These are phyloP conservation scores for Bolboschoenoplectus hybrid DNA, from an alignment of 202 grass and related monocot species.

Conservation along the genomic window DNA sequence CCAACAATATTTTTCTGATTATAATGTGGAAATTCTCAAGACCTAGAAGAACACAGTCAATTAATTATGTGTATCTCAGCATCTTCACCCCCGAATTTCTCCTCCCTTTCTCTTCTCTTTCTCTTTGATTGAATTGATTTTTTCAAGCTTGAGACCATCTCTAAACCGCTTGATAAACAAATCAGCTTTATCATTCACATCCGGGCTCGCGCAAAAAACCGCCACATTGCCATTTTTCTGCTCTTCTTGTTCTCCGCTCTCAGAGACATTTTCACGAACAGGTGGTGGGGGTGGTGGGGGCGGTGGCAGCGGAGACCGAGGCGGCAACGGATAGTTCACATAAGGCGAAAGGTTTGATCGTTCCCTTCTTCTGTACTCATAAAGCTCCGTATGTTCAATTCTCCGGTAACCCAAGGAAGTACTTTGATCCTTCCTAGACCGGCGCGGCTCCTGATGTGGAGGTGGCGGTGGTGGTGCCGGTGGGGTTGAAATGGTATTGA, in stretches of 20 bases:
- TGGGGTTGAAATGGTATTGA: conserved; percentile 17
- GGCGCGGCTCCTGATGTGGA: conserved; percentile 27
- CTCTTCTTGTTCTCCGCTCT: conserved; percentile 15
- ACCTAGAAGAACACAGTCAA: conserved; percentile 19
- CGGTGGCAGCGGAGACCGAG: conserved; percentile 56
- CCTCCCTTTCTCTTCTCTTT: conserved; percentile 55
- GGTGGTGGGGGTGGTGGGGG: conserved; percentile 43
- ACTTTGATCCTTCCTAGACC: conserved; percentile 16
- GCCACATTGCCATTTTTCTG: conserved; percentile 35
- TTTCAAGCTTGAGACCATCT: conserved; percentile 76
- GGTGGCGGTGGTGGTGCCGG: conserved; percentile 31
- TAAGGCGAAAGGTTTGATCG: conserved; percentile 38
- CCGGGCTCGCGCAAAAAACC: conserved; percentile 78
- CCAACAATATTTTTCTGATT: background rate
- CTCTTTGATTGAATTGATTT: conserved; percentile 78
- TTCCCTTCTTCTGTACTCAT: conserved; percentile 39
- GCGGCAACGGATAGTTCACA: conserved; percentile 57
- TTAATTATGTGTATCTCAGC: conserved; percentile 60
- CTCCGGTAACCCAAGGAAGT: background rate
- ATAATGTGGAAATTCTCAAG: background rate
- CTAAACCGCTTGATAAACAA: conserved; percentile 85
- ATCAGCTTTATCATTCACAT: conserved; percentile 93
- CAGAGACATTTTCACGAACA: conserved; percentile 36
- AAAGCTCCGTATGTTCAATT: conserved; percentile 29
- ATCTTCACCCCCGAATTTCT: background rate